A percentile compares a stretch with the other conserved stretches of the same genome.
These are phyloP conservation scores for Cyclostephanos tholiformis DNA, from an alignment of 108 stramenopile genomes.

Conservation along the genomic window DNA sequence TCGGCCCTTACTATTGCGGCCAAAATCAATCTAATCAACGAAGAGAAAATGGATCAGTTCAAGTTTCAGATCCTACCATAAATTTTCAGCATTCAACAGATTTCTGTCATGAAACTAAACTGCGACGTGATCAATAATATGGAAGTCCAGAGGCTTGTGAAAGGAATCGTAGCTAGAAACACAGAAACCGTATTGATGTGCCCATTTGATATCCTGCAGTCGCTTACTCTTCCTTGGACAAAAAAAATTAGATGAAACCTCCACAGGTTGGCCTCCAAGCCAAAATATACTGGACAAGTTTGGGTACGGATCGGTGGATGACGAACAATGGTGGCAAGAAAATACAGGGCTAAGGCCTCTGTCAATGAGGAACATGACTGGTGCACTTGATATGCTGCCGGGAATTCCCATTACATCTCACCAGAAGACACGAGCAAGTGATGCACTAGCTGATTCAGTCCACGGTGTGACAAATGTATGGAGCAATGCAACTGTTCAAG, in stretches of 20 bases:
- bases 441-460: slow-evolving; percentile 22
- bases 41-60: slow-evolving; percentile 18
- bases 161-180: slow-evolving; percentile 16
- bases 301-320: slow-evolving; percentile 14
- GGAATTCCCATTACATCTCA: slow-evolving; percentile 9
- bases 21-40: slow-evolving; percentile 1
- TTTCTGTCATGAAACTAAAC: background rate
- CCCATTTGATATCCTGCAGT: slow-evolving; percentile 16
- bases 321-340: slow-evolving; percentile 32
- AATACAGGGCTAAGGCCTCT: slow-evolving; percentile 19
- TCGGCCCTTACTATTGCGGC: background rate
- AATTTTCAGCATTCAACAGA: background rate
- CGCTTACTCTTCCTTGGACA: slow-evolving; percentile 17
- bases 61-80: slow-evolving; percentile 2
- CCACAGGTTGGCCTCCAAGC: slow-evolving; percentile 24
- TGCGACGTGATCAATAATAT: slow-evolving; percentile 8
- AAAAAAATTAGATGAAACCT: slow-evolving; percentile 13
- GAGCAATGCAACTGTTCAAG: slow-evolving; percentile 21
- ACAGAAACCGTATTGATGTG: slow-evolving; percentile 18
- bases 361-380: slow-evolving; percentile 25
- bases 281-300: slow-evolving; percentile 16
- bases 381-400: slow-evolving; percentile 30
- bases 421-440: slow-evolving; percentile 11
- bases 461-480: slow-evolving; percentile 37
- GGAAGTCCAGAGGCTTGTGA: slow-evolving; percentile 17